Conservation (phyloP, 1,139 yeast genomes). For the Candida smagusa region DNA sequence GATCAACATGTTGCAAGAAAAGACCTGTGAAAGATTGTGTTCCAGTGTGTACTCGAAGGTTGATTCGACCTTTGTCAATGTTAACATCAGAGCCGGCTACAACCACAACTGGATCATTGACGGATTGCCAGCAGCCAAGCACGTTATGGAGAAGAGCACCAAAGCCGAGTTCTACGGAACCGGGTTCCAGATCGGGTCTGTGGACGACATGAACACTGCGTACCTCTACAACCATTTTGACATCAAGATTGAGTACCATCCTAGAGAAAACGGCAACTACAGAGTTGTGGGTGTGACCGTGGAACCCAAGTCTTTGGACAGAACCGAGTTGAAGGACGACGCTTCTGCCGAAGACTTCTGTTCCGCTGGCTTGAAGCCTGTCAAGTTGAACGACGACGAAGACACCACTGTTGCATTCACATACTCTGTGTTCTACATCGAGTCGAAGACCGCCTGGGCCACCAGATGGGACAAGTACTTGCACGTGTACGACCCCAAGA, state of each 20-base stretch:
- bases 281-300: conserved; percentile 92
- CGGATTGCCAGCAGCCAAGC: conserved; percentile 87
- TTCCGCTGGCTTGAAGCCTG: conserved; percentile 26
- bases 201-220: conserved; percentile 45
- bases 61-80: conserved; percentile 72
- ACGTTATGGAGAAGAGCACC: conserved; percentile 55
- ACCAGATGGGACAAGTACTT: conserved; percentile 98
- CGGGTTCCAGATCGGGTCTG: conserved; percentile 76
- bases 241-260: conserved; percentile 76
- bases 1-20: conserved; percentile 70
- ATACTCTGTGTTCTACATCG: conserved; percentile 55
- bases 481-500: conserved; percentile 86
- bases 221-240: conserved; percentile 79
- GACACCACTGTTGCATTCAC: conserved; percentile 36
- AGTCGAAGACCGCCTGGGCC: conserved; percentile 85
- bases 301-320: conserved; percentile 60
- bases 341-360: conserved; percentile 33
- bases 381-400: conserved; percentile 28
- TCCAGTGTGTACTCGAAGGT: conserved; percentile 51
- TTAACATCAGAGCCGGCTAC: conserved; percentile 78
- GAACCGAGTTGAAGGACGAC: conserved; percentile 26
- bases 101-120: conserved; percentile 91
- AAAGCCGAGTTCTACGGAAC: conserved; percentile 63
- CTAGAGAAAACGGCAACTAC: conserved; percentile 60
- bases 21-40: conserved; percentile 67